A percentile compares a stretch with the other conserved stretches of the same genome.
Conservation (phyloP, 306 rosid species). For the Trifolium subterraneum region DNA sequence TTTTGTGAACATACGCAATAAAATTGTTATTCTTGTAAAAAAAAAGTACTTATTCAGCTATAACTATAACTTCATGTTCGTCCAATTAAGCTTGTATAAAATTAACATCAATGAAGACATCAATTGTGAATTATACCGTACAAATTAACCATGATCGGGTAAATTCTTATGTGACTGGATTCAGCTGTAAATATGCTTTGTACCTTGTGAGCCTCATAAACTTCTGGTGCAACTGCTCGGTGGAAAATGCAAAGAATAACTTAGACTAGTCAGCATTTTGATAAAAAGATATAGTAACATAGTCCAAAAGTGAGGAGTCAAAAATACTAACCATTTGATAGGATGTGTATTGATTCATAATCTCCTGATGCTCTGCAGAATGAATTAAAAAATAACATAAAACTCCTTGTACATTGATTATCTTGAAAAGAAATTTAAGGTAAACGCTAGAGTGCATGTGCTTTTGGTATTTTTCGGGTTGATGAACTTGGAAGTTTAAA, state of each 20-base stretch:
- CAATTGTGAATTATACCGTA: slow-evolving; percentile 29
- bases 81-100: slow-evolving; percentile 10
- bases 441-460: not conserved
- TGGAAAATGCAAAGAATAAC: slow-evolving; percentile 36
- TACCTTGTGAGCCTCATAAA: slow-evolving; percentile 86
- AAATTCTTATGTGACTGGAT: slow-evolving; percentile 19
- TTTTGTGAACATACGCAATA: slow-evolving; percentile 14
- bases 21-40: not conserved
- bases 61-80: not conserved
- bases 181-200: slow-evolving; percentile 34
- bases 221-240: slow-evolving; percentile 71
- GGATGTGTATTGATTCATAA: slow-evolving; percentile 55
- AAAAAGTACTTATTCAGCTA: slow-evolving; percentile 24
- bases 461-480: slow-evolving; percentile 8
- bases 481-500: not conserved
- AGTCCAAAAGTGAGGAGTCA: slow-evolving; percentile 44
- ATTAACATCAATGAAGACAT: slow-evolving; percentile 14
- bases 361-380: slow-evolving; percentile 74
- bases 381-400: slow-evolving; percentile 39
- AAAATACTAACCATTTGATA: slow-evolving; percentile 79
- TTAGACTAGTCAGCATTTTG: slow-evolving; percentile 31
- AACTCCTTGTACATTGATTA: slow-evolving; percentile 10
- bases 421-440: slow-evolving; percentile 2
- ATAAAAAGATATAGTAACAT: slow-evolving; percentile 28
- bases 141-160: slow-evolving; percentile 32